Conservation (phyloP, 2,329 filamentous ascomycete species). For the Fusarium nanum region DNA sequence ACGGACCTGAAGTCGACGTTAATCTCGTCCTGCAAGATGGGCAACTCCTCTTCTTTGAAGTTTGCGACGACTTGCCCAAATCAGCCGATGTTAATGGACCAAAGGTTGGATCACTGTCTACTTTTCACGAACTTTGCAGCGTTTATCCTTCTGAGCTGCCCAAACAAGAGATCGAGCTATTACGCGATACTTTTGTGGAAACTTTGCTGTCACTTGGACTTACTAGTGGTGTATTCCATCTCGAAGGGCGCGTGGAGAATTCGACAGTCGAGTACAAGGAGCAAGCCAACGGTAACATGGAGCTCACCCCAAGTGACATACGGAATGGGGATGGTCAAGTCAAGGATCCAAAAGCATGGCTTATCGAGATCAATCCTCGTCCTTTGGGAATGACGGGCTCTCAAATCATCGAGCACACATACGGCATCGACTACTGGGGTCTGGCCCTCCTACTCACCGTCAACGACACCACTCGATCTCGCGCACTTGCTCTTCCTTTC, state of each 20-base stretch:
- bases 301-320: background rate
- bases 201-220: slow-evolving; percentile 21
- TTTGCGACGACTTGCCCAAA: slow-evolving; percentile 35
- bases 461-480: slow-evolving; percentile 13
- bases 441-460: slow-evolving; percentile 6
- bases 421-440: slow-evolving; percentile 36
- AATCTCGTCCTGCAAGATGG: slow-evolving; percentile 40
- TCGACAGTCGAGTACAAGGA: slow-evolving; percentile 17
- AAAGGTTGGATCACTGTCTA: slow-evolving; percentile 1
- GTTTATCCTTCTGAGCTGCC: slow-evolving; percentile 15
- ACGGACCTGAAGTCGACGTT: slow-evolving; percentile 39
- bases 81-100: slow-evolving; percentile 20
- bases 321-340: background rate
- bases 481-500: slow-evolving; percentile 27
- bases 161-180: slow-evolving; percentile 10
- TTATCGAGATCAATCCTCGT: slow-evolving; percentile 38
- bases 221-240: slow-evolving; percentile 25
- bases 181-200: slow-evolving; percentile 19
- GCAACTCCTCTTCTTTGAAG: slow-evolving; percentile 37
- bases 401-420: slow-evolving; percentile 23
- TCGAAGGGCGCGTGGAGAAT: slow-evolving; percentile 29
- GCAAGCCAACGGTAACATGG: slow-evolving; percentile 1
- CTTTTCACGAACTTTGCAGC: slow-evolving; percentile 7
- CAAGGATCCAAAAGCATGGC: background rate
- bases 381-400: slow-evolving; percentile 30